Percentiles rank a stretch among this genome's conserved stretches.
Evolutionary conservation across 2,329 filamentous ascomycete species (phyloP).

Genomic region (Whalleya microplaca): DNA sequence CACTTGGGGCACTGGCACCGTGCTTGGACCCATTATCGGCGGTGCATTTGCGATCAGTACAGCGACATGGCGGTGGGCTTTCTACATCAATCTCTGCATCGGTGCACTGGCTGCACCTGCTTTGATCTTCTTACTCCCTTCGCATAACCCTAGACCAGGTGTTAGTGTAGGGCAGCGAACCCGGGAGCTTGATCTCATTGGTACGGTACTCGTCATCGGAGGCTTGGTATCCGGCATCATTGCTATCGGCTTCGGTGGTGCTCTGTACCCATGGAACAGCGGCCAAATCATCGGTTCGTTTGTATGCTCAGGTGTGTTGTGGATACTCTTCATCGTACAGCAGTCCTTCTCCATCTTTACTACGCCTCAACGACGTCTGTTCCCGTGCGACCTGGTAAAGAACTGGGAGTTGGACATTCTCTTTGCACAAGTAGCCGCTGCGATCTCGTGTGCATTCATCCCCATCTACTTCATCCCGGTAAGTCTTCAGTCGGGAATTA

Average conservation of each 20-base stretch:
- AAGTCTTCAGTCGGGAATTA: conserved; percentile 1
- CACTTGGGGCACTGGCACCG: conserved; percentile 41
- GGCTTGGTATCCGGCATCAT: conserved; percentile 47
- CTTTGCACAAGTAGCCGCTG: conserved; percentile 40
- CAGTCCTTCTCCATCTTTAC: conserved; percentile 46
- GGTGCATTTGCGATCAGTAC: conserved; percentile 41
- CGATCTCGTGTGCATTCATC: conserved; percentile 26
- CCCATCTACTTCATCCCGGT: conserved; percentile 47
- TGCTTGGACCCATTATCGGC: conserved; percentile 43
- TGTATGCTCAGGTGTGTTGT: conserved; percentile 45
- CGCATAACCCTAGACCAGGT: conserved; percentile 26
- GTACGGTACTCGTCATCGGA: conserved; percentile 46
- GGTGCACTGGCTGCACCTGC: conserved; percentile 33
- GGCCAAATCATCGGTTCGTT: conserved; percentile 49
- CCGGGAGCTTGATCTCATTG: conserved; percentile 48
- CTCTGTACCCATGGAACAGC: conserved; percentile 49
- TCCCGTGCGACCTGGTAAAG: conserved; percentile 46
- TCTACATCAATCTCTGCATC: conserved; percentile 46
- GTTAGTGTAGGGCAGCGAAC: conserved; percentile 35
- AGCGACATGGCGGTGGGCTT: conserved; percentile 45
- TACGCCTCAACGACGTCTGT: conserved; percentile 38
- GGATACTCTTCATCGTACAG: conserved; percentile 44
- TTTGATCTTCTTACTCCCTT: conserved; percentile 36
- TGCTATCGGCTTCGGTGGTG: conserved; percentile 53
- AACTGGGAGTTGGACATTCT: conserved; percentile 42